Conservation (phyloP, 2,329 filamentous ascomycete genomes). For the Hypoxylon sp. region DNA sequence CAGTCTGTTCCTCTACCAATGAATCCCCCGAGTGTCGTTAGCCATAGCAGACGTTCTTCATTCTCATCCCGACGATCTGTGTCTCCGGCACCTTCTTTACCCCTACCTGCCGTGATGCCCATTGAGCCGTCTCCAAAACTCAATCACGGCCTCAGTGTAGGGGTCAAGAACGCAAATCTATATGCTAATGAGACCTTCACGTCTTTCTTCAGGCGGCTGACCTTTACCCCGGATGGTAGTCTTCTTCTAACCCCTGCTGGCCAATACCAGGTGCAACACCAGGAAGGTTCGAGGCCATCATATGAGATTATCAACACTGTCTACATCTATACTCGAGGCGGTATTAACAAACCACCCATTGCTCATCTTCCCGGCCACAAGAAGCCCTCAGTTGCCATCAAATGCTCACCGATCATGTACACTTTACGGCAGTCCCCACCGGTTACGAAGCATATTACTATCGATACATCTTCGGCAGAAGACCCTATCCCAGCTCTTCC, state of each 20-base stretch:
- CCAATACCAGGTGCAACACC: conserved; percentile 89
- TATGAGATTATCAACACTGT: conserved; percentile 97
- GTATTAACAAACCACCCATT: conserved; percentile 95
- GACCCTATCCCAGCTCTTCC: conserved; percentile 87
- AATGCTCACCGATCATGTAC: conserved; percentile 93
- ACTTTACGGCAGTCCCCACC: conserved; percentile 78
- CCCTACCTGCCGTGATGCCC: conserved; percentile 94
- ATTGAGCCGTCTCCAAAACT: conserved; percentile 91
- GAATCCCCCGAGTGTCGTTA: conserved; percentile 92
- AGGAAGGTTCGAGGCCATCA: conserved; percentile 75
- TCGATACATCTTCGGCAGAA: conserved; percentile 91
- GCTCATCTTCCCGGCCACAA: conserved; percentile 97
- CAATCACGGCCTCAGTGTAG: conserved; percentile 68
- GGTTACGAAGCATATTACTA: conserved; percentile 88
- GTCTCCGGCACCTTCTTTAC: conserved; percentile 93
- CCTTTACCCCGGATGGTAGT: conserved; percentile 96
- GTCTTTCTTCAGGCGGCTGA: conserved; percentile 94
- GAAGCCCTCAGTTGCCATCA: conserved; percentile 96
- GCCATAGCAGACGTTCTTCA: conserved; percentile 93
- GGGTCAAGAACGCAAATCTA: conserved; percentile 86
- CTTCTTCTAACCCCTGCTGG: conserved; percentile 94
- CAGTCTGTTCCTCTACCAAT: conserved; percentile 91
- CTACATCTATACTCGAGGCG: conserved; percentile 96
- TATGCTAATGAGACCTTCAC: conserved; percentile 98
- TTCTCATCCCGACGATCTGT: conserved; percentile 90